Evolutionary conservation across 106 monocot genomes (phyloP).

Genomic region (Vanilla planifolia): DNA sequence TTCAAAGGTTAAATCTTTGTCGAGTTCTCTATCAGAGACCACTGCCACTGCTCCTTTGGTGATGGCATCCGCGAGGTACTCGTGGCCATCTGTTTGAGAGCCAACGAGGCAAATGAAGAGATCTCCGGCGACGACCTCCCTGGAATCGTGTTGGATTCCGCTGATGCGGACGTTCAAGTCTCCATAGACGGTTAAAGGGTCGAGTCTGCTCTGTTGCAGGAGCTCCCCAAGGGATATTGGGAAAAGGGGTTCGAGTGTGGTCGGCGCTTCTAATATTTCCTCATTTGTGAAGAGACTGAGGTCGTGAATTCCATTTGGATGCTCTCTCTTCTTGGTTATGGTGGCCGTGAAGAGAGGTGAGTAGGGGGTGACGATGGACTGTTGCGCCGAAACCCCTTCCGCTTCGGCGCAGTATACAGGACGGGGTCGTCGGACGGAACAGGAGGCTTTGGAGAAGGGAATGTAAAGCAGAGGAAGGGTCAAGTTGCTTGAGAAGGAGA

Average conservation of each 20-base stretch:
- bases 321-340: slow-evolving; percentile 25
- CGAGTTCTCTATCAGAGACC: slow-evolving; percentile 32
- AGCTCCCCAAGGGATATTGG: slow-evolving; percentile 35
- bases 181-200: slow-evolving; percentile 40
- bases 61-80: slow-evolving; percentile 39
- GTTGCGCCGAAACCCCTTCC: background rate
- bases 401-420: background rate
- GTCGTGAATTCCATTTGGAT: slow-evolving; percentile 1
- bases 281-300: slow-evolving; percentile 2
- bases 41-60: slow-evolving; percentile 55
- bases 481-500: background rate
- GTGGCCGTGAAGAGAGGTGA: slow-evolving; percentile 19
- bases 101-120: slow-evolving; percentile 42
- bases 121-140: slow-evolving; percentile 38
- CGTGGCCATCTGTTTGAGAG: slow-evolving; percentile 36
- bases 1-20: slow-evolving; percentile 21
- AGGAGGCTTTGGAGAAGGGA: background rate
- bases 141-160: slow-evolving; percentile 56
- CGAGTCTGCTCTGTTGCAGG: slow-evolving; percentile 38
- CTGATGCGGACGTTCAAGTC: slow-evolving; percentile 35
- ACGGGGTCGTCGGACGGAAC: background rate
- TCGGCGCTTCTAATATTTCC: background rate
- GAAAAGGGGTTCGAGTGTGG: slow-evolving; percentile 29
- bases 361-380: slow-evolving; percentile 13
- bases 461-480: background rate